Evolutionary conservation across 2,329 filamentous ascomycete genomes (phyloP), one percentile per base, ranked within the genome.

Genomic region (Pseudopyricularia javanii): DNA sequence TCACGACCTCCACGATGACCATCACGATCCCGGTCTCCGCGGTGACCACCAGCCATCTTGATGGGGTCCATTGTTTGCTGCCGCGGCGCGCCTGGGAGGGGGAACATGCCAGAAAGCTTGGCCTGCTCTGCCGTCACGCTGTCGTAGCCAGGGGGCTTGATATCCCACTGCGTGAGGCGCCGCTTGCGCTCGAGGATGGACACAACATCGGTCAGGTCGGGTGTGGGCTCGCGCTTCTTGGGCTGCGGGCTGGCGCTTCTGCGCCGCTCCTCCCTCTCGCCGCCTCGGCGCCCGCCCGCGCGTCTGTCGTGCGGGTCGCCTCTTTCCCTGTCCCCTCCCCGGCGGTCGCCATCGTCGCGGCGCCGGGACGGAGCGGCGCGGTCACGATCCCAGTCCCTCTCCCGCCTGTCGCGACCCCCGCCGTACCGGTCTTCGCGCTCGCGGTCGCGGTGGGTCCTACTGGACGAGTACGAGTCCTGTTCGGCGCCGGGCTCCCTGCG

Each of bases 91-190:
- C 93, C 93, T 3, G 93, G 93, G 47, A 99, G 81, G 56, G 94
- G 91, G 74, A 98, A 99, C 93, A 98, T 96, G 73, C 91, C 86
- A 59, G 94, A 98, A 47, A 98, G 78, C 74, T 99, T 99, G 50
- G 93, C 94, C 68, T 98, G 94, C 69, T 98, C 94, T 22, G 93
- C 90, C 2, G 93, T 96, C 59, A 99, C 91, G 68, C 93, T 95
- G 65, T 98, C 94, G 64, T 99, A 99, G 47, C 93, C 91, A 15
- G 90, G 88, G 6, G 93, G 93, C 72, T 98, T 98, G 68, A 98
- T 96, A 67, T 99, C 94, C 93, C 93, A 99, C 69, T 98, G 94
- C 34, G 91, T 97, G 75, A 98, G 74, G 55, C 93, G 86, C 60
- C 94, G 85, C 75, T 91, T 93, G 62, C 91, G 85, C 63, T 91